phyloP scores from a whole-genome alignment of 179 eudicot species.

The Beta macrorhiza region DNA sequence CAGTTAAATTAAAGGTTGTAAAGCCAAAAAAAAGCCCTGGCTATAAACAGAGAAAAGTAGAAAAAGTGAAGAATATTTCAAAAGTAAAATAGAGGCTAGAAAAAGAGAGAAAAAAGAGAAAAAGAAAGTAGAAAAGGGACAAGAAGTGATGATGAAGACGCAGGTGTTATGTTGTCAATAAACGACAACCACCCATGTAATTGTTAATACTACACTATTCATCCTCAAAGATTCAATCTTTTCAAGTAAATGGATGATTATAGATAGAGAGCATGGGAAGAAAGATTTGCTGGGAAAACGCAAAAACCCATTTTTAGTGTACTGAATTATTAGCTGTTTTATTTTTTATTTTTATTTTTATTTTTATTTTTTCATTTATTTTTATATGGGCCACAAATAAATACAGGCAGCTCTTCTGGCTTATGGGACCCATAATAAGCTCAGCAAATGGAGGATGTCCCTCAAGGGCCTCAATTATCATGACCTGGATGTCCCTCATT shows the following conservation, averaged over 20 bases:
- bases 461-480: constrained; percentile 4
- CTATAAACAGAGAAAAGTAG: background rate
- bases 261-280: constrained; percentile 7
- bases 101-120: background rate
- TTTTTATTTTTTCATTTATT: no score
- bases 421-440: constrained; percentile 13
- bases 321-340: background rate
- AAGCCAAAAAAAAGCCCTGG: constrained; percentile 7
- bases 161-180: constrained; percentile 33
- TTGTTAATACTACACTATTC: background rate
- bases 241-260: background rate
- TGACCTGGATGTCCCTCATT: background rate
- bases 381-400: background rate
- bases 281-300: constrained; percentile 21
- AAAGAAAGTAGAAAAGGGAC: background rate
- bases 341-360: background rate
- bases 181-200: constrained; percentile 35
- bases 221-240: constrained; percentile 6
- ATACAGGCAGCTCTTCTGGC: background rate
- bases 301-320: constrained; percentile 5
- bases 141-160: constrained; percentile 19
- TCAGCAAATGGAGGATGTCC: constrained; percentile 17
- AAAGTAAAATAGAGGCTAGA: background rate
- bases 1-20: background rate
- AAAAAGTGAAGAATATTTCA: background rate